phyloP scores from a whole-genome alignment of 108 stramenopile species.

The Stephanodiscus minutulus region DNA sequence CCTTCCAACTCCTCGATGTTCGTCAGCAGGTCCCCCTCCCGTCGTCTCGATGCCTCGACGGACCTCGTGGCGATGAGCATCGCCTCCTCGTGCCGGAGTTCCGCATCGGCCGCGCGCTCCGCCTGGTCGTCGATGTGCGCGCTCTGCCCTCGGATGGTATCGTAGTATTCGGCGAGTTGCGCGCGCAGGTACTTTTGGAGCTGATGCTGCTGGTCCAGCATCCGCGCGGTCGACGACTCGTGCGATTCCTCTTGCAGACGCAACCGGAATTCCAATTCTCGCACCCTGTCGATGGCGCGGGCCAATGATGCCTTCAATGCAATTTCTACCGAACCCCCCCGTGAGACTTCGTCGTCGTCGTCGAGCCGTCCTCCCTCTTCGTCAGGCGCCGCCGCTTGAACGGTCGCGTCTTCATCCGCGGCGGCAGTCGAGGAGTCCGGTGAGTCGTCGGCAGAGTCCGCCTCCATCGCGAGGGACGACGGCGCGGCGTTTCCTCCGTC shows the following conservation, averaged over 20 bases:
- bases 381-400: slow-evolving; percentile 14
- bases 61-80: slow-evolving; percentile 46
- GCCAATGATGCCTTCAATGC: background rate
- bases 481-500: background rate
- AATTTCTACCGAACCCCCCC: slow-evolving; percentile 2
- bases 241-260: background rate
- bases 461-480: background rate
- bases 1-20: slow-evolving; percentile 39
- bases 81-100: slow-evolving; percentile 17
- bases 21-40: slow-evolving; percentile 26
- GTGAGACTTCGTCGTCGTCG: background rate
- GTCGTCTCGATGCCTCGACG: slow-evolving; percentile 37
- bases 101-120: slow-evolving; percentile 11
- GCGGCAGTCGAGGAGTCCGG: background rate
- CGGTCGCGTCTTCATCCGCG: background rate
- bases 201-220: slow-evolving; percentile 24
- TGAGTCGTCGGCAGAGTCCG: background rate
- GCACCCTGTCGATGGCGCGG: slow-evolving; percentile 11
- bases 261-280: slow-evolving; percentile 7
- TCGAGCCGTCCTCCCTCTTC: background rate
- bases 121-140: slow-evolving; percentile 13
- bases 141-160: slow-evolving; percentile 34
- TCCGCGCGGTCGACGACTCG: slow-evolving; percentile 7
- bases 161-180: slow-evolving; percentile 30
- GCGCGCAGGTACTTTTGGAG: slow-evolving; percentile 27